Evolutionary conservation across 805 yeast genomes (phyloP).

Genomic region (Saccharomyces kudriavzevii): DNA sequence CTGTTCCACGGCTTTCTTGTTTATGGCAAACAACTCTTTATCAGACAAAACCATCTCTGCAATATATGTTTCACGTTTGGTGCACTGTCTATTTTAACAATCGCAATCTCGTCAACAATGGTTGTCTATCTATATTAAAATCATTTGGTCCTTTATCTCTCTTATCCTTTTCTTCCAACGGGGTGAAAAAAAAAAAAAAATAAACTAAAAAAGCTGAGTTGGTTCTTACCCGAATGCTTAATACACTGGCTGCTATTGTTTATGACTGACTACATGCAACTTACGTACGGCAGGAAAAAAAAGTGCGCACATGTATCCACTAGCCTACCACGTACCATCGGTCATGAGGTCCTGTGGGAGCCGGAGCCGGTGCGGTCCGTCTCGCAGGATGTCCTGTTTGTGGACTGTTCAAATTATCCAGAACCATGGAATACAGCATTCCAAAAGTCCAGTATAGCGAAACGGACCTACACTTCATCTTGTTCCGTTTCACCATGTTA

Average conservation of each 20-base stretch:
- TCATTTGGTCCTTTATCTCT: neutral
- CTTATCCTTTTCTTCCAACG: neutral
- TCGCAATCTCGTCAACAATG: neutral
- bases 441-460: conserved; percentile 11
- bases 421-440: neutral
- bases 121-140: neutral
- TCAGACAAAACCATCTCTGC: conserved; percentile 29
- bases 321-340: conserved; percentile 2
- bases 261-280: neutral
- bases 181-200: neutral
- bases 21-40: conserved; percentile 52
- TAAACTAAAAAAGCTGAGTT: neutral
- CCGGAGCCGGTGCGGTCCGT: neutral
- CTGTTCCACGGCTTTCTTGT: conserved; percentile 85
- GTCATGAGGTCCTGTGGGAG: neutral
- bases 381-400: neutral
- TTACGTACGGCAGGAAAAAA: neutral
- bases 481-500: conserved; percentile 8
- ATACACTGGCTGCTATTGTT: neutral
- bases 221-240: neutral
- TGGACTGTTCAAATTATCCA: neutral
- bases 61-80: neutral
- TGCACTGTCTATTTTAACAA: neutral
- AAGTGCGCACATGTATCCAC: neutral
- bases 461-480: conserved; percentile 10